Conservation (phyloP, 768 basidiomycete species). For the Tulasnella sp. region DNA sequence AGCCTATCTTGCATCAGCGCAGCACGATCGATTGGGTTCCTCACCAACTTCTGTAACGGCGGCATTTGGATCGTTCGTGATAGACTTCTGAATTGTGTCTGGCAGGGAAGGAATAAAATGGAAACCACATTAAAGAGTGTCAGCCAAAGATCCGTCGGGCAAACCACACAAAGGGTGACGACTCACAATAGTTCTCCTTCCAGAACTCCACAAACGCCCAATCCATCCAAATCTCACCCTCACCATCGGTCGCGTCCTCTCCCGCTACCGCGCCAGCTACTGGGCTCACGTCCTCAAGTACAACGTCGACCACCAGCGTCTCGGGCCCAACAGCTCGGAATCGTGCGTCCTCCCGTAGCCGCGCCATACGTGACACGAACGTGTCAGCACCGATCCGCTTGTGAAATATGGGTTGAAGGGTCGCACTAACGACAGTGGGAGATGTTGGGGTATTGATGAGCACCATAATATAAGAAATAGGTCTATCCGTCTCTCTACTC, state of each 20-base stretch:
- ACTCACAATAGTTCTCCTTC: constrained; percentile 93
- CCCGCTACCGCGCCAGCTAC: constrained; percentile 12
- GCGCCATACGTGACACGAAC: constrained; percentile 74
- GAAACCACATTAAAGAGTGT: not conserved
- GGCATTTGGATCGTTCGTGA: constrained; percentile 58
- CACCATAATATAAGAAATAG: too few species aligned
- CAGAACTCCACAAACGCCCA: constrained; percentile 98
- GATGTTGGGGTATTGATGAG: not conserved
- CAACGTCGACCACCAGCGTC: constrained; percentile 41
- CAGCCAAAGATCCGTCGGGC: too few species aligned
- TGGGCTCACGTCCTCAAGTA: constrained; percentile 7
- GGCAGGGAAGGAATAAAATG: constrained; percentile 2
- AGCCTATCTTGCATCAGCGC: not conserved
- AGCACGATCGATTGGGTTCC: constrained; percentile 17
- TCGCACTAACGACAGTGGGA: constrained; percentile 30
- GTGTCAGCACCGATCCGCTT: constrained; percentile 79
- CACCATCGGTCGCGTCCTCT: constrained; percentile 32
- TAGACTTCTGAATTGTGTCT: constrained; percentile 70
- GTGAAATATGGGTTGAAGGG: constrained; percentile 80
- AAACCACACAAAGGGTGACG: not conserved
- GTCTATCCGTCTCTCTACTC: too few species aligned
- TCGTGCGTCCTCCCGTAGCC: constrained; percentile 83
- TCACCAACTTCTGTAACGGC: constrained; percentile 49
- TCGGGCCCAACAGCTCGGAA: constrained; percentile 88
- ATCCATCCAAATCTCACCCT: constrained; percentile 84